Conservation (phyloP, 805 yeast species). For the Yamadazyma tumulicola region DNA sequence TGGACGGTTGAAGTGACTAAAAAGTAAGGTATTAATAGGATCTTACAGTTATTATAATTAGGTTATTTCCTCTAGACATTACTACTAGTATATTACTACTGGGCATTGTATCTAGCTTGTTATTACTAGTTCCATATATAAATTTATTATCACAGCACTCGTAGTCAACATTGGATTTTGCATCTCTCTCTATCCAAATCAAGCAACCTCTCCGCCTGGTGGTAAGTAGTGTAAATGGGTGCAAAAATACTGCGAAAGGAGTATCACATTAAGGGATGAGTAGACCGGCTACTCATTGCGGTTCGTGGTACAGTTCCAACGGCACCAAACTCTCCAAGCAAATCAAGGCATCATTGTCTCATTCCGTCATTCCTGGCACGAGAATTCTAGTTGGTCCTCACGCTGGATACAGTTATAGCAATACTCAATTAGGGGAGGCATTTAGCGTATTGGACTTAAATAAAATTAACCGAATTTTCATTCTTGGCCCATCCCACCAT, state of each 20-base stretch:
- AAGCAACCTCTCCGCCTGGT: no score
- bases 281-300: constrained; percentile 82
- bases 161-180: no score
- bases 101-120: no score
- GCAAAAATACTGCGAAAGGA: no score
- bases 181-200: no score
- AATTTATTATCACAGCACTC: no score
- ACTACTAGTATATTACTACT: no score
- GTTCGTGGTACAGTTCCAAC: constrained; percentile 76
- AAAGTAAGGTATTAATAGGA: constrained; percentile 16
- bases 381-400: constrained; percentile 52
- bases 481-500: constrained; percentile 93
- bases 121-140: no score
- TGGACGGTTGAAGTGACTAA: constrained; percentile 37
- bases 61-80: no score
- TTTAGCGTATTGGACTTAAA: constrained; percentile 66
- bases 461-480: constrained; percentile 59
- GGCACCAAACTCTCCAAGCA: constrained; percentile 44
- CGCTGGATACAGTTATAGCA: constrained; percentile 89
- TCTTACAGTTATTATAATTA: no score
- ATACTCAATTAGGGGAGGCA: constrained; percentile 71
- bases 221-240: no score
- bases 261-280: no score
- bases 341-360: constrained; percentile 31
- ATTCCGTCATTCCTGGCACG: constrained; percentile 27